These are phyloP conservation scores for Clausena lansium DNA, from an alignment of 345 rosid species.

Conservation along the genomic window DNA sequence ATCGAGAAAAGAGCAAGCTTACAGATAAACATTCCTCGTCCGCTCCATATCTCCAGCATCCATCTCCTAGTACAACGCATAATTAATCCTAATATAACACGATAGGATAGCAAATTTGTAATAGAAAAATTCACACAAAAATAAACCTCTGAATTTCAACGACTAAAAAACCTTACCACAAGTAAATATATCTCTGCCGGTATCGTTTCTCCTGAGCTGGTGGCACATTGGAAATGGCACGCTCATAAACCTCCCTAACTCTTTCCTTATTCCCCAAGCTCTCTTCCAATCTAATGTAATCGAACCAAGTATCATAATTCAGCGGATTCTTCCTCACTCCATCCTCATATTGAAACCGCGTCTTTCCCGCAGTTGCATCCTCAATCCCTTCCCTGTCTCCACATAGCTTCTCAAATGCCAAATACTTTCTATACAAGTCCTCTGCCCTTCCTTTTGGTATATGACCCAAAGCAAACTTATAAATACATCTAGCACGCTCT, in stretches of 20 bases:
- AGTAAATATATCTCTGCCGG: slow-evolving; percentile 84
- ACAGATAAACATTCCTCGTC: slow-evolving; percentile 73
- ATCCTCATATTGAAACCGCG: slow-evolving; percentile 86
- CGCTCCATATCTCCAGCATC: slow-evolving; percentile 74
- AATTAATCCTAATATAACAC: slow-evolving; percentile 59
- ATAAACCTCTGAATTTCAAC: neutral
- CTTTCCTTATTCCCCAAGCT: slow-evolving; percentile 62
- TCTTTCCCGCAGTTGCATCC: slow-evolving; percentile 86
- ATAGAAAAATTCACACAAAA: neutral
- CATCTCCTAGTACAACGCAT: slow-evolving; percentile 82
- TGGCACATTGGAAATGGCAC: slow-evolving; percentile 83
- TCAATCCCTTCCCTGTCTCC: slow-evolving; percentile 88
- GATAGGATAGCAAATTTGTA: neutral
- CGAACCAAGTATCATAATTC: slow-evolving; percentile 84
- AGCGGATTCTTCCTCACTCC: slow-evolving; percentile 78
- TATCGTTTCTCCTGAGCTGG: slow-evolving; percentile 85
- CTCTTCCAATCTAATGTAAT: slow-evolving; percentile 77
- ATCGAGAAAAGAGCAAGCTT: neutral
- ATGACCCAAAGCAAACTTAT: slow-evolving; percentile 80
- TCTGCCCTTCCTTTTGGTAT: slow-evolving; percentile 87
- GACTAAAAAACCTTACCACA: slow-evolving; percentile 58
- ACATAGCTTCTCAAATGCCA: slow-evolving; percentile 78
- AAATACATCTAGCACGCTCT: slow-evolving; percentile 73
- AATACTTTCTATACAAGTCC: slow-evolving; percentile 67
- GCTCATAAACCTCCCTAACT: slow-evolving; percentile 72